Base-by-base conservation (phyloP, 192 early-diverging fungal species). In the Dissophora globulifera region DNA sequence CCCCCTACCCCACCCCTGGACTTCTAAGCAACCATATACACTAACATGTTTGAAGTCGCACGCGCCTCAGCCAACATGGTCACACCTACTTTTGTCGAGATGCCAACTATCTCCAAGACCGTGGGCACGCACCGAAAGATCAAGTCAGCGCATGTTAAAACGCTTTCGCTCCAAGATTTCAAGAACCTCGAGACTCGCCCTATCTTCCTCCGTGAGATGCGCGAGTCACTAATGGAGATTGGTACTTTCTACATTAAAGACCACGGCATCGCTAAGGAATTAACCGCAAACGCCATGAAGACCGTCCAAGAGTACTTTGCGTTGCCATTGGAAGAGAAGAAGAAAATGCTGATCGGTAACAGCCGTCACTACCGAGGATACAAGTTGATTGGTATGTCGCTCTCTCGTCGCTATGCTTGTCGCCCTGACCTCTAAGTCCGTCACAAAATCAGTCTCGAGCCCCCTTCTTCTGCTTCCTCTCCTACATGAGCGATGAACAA, bases 361-460 rank as follows among this genome's bases (percentile, higher is more conserved):
- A 83, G 81, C 15, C 80, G 85, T 22, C 86, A 87, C 30, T 89
- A 87, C 46, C 78, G 87, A 15, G 89, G 89, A 2, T 89, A 87
- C 59, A 86, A 81, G 32, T 35, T 67, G 25, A 51, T 84, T 17
- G 69, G 83, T 80, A 69, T 58, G 78, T 69, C 9, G 0, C 0
- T 4, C 54, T 25, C 19, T 31, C 30, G 13, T 8, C 47, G 1
- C 23, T 15, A 22, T 30, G 4, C 51, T 43, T 45, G n/a, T n/a
- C n/a, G n/a, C n/a, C n/a, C n/a, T n/a, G n/a, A n/a, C n/a, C n/a
- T n/a, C n/a, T n/a, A n/a, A n/a, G n/a, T n/a, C n/a, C n/a, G n/a
- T n/a, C n/a, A n/a, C n/a, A n/a, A n/a, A n/a, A n/a, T n/a, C n/a
- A n/a, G 20, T 40, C 31, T 38, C 17, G 11, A 56, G 20, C 31